phyloP scores from a whole-genome alignment of 2,329 filamentous ascomycete species.

The Fusarium sp. region DNA sequence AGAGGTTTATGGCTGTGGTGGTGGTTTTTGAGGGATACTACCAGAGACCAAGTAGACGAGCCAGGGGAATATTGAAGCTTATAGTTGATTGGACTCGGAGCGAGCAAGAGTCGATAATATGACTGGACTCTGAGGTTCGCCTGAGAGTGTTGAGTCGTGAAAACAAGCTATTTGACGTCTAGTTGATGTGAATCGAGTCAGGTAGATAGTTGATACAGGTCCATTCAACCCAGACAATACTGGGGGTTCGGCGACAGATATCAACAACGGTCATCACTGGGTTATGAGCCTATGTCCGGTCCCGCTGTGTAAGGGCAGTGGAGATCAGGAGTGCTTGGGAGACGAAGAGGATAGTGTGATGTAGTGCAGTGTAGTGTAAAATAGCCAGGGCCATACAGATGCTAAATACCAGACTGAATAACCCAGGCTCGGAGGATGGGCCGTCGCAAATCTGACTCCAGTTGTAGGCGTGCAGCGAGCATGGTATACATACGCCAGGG shows the following conservation, averaged over 20 bases:
- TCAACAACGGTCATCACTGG: constrained; percentile 17
- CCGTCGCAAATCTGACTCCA: constrained; percentile 38
- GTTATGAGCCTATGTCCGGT: constrained; percentile 15
- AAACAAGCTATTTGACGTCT: constrained; percentile 9
- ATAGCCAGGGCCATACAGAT: constrained; percentile 30
- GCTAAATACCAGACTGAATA: constrained; percentile 27
- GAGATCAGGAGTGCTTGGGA: constrained; percentile 17
- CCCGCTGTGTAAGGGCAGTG: constrained; percentile 32
- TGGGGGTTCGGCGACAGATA: constrained; percentile 29
- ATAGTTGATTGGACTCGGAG: not conserved
- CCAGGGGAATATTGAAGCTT: constrained; percentile 7
- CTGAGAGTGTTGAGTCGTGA: constrained; percentile 16
- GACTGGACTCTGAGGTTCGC: not conserved
- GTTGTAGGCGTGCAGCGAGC: constrained; percentile 37
- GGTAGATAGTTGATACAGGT: constrained; percentile 11
- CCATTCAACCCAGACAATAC: constrained; percentile 8
- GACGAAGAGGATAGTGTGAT: not conserved
- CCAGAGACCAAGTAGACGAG: constrained; percentile 4
- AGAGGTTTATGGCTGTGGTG: not conserved
- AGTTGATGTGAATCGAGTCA: constrained; percentile 29
- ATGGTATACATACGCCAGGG: constrained; percentile 31
- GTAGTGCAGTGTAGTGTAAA: constrained; percentile 10
- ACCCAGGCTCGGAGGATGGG: constrained; percentile 10
- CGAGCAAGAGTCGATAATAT: constrained; percentile 1
- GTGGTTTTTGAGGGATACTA: constrained; percentile 8